Base-by-base conservation (phyloP, 2,329 filamentous ascomycete species). In the Beauveria scarabaeidicola region DNA sequence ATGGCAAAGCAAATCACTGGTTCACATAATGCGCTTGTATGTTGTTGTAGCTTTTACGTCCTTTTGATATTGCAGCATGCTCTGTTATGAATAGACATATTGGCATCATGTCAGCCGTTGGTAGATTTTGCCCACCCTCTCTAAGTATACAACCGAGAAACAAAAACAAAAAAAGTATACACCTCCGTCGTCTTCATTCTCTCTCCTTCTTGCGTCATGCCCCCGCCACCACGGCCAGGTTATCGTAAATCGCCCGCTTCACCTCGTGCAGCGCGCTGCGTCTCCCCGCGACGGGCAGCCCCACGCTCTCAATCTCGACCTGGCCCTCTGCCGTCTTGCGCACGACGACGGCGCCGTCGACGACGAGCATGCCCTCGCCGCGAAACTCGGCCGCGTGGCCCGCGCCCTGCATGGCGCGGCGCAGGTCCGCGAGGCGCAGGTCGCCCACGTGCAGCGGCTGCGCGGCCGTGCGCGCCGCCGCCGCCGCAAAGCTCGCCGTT, bases 371-470 rank as follows among this genome's bases (percentile, higher is more conserved):
- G 63, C 94, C 94, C 73, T 97, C 93, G 53, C 94, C 94, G 53
- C 91, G 82, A 73, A 97, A 97, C 72, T 97, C 94, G 1, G 93
- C 93, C 15, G 84, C 86, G 74, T 97, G 91, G 0, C 92, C 91
- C 3, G 87, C 82, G 15, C 82, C 79, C 67, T 91, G 87, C 85
- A 99, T 90, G 21, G 92, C 82, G 62, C 90, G 87, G 55, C 94
- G 82, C 61, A 99, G 77, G 71, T 97, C 92, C 0, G 93, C 91
- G 19, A 99, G 82, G 23, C 93, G 84, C 46, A 97, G 77, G 71
- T 99, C 94, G 63, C 94, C 94, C 3, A 99, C 94, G 71, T 97
- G 94, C 50, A 99, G 85, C 11, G 94, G 91, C 64, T 93, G 91
- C 0, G 91, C 87, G 38, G 88, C 85, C 3, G 89, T 87, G 62